Conservation (phyloP, 2,329 filamentous ascomycete genomes). For the Fusarium sp. region DNA sequence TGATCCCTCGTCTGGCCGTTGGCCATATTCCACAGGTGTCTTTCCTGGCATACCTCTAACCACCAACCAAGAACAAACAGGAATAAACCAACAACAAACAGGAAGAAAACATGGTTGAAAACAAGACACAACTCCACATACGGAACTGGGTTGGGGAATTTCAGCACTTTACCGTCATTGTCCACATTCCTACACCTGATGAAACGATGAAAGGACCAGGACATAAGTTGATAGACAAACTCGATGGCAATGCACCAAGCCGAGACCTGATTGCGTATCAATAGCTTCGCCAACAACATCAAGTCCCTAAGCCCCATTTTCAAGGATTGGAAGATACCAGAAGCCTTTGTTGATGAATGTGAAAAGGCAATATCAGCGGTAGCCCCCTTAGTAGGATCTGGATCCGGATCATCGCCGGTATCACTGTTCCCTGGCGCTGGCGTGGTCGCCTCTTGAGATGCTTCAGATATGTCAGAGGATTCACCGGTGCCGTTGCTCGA, state of each 20-base stretch:
- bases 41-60: slow-evolving; percentile 36
- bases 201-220: background rate
- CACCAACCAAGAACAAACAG: slow-evolving; percentile 28
- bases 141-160: background rate
- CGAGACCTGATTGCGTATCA: background rate
- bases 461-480: background rate
- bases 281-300: background rate
- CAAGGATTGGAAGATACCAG: background rate
- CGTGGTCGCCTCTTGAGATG: background rate
- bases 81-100: slow-evolving; percentile 26
- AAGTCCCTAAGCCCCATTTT: background rate
- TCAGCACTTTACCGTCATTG: background rate
- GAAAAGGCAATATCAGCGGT: background rate
- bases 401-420: background rate
- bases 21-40: slow-evolving; percentile 45
- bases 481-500: background rate
- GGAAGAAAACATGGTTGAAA: slow-evolving; percentile 10
- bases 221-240: background rate
- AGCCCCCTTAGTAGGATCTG: background rate
- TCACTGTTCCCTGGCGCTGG: background rate
- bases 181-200: background rate
- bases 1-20: slow-evolving; percentile 47
- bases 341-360: background rate
- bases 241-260: background rate
- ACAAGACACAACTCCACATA: background rate